These are phyloP conservation scores for Yamadazyma laniorum DNA, from an alignment of 805 yeast genomes.

Conservation along the genomic window DNA sequence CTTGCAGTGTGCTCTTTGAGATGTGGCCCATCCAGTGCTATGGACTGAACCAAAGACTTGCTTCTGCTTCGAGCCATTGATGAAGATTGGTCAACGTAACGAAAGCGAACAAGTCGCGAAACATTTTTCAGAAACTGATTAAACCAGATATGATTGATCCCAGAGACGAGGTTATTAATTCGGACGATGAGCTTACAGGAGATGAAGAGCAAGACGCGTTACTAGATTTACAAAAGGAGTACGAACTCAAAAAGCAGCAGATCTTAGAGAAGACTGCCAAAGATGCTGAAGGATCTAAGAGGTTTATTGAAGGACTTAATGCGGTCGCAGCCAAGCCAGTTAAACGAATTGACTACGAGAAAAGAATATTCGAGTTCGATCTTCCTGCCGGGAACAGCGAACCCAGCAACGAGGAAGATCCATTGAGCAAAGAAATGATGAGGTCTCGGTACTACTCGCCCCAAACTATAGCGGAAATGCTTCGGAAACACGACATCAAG, in stretches of 20 bases:
- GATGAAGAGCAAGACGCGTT: slow-evolving; percentile 40
- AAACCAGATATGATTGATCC: slow-evolving; percentile 13
- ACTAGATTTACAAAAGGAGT: slow-evolving; percentile 38
- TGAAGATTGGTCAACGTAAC: too few relatives aligned
- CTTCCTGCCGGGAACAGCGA: slow-evolving; percentile 8
- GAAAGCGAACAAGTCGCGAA: too few relatives aligned
- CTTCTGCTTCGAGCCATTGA: slow-evolving; percentile 50
- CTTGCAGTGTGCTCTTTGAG: neutral
- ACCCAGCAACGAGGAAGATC: slow-evolving; percentile 1
- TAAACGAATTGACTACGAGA: slow-evolving; percentile 19
- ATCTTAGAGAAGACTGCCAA: slow-evolving; percentile 12
- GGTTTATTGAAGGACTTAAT: slow-evolving; percentile 3
- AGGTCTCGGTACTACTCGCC: slow-evolving; percentile 1
- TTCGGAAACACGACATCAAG: slow-evolving; percentile 38
- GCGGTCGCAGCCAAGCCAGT: slow-evolving; percentile 10
- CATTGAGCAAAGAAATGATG: slow-evolving; percentile 3
- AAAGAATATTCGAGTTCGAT: slow-evolving; percentile 26
- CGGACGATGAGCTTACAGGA: slow-evolving; percentile 34
- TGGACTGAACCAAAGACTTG: slow-evolving; percentile 59
- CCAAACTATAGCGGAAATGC: neutral
- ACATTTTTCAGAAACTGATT: neutral
- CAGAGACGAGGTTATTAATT: slow-evolving; percentile 22
- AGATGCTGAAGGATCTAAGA: slow-evolving; percentile 10
- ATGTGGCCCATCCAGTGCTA: slow-evolving; percentile 53
- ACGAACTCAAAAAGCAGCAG: slow-evolving; percentile 23